These are phyloP conservation scores for Spathaspora sp. DNA, from an alignment of 805 yeast species.

Conservation along the genomic window DNA sequence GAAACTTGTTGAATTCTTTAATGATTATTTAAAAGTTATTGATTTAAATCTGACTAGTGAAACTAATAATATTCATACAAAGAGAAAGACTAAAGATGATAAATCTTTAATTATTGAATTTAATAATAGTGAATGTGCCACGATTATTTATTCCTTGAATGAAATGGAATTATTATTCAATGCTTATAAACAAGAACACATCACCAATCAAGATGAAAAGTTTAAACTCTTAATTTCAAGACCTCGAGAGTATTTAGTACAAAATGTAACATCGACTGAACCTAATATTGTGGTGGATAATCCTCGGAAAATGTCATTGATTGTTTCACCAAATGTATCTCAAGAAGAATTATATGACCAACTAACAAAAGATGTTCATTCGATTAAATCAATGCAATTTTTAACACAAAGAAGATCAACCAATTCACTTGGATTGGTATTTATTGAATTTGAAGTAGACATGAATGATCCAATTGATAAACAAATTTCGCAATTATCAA, in stretches of 20 bases:
- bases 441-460: constrained; percentile 40
- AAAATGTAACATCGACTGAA: constrained; percentile 15
- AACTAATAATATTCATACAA: constrained; percentile 22
- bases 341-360: constrained; percentile 42
- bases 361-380: constrained; percentile 35
- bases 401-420: constrained; percentile 46
- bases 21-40: constrained; percentile 41
- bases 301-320: constrained; percentile 43
- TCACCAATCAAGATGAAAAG: constrained; percentile 7
- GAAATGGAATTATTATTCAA: constrained; percentile 25
- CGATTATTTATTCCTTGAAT: constrained; percentile 46
- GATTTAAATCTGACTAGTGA: constrained; percentile 36
- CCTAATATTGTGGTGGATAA: constrained; percentile 37
- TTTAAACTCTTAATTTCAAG: constrained; percentile 15
- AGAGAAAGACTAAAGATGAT: constrained; percentile 34
- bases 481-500: not conserved
- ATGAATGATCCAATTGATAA: constrained; percentile 4
- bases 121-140: constrained; percentile 49
- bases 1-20: constrained; percentile 42
- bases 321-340: constrained; percentile 43
- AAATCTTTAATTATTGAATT: constrained; percentile 48
- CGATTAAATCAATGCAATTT: constrained; percentile 38
- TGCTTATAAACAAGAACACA: constrained; percentile 22
- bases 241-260: constrained; percentile 36
- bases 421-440: constrained; percentile 56